phyloP scores from a whole-genome alignment of 306 rosid genomes.

The Ochetophila trinervis region DNA sequence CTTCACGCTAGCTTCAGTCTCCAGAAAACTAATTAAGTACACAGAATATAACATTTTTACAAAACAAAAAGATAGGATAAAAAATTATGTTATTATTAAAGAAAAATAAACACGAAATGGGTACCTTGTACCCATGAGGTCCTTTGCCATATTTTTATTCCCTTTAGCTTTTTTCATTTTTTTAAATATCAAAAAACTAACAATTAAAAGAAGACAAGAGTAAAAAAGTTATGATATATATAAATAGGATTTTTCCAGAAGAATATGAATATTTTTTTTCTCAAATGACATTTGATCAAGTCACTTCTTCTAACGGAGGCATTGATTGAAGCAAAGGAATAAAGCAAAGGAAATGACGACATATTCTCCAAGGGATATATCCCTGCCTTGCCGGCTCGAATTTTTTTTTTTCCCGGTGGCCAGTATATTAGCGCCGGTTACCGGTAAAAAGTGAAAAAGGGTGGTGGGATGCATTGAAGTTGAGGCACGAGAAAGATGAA shows the following conservation, averaged over 20 bases:
- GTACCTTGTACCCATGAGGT: background rate
- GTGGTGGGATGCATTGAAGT: background rate
- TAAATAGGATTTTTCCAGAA: background rate
- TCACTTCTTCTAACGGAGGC: constrained; percentile 4
- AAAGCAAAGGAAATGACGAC: constrained; percentile 2
- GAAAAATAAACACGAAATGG: background rate
- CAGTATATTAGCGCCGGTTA: background rate
- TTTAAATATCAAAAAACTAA: background rate
- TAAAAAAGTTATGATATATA: background rate
- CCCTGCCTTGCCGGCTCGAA: too few species aligned
- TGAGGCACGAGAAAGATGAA: constrained; percentile 12
- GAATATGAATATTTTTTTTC: background rate
- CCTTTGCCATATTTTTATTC: too few species aligned
- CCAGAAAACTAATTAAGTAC: too few species aligned
- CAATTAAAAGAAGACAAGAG: background rate
- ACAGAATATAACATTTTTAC: too few species aligned
- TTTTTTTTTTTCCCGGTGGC: background rate
- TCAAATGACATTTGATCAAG: background rate
- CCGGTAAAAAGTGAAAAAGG: background rate
- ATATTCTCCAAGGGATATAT: background rate
- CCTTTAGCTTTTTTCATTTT: background rate
- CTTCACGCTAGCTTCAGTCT: too few species aligned
- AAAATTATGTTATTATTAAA: background rate
- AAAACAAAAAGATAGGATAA: too few species aligned
- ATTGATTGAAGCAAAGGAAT: background rate